Evolutionary conservation across 2,329 filamentous ascomycete species (phyloP).

Genomic region (Apiospora kogelbergensis): DNA sequence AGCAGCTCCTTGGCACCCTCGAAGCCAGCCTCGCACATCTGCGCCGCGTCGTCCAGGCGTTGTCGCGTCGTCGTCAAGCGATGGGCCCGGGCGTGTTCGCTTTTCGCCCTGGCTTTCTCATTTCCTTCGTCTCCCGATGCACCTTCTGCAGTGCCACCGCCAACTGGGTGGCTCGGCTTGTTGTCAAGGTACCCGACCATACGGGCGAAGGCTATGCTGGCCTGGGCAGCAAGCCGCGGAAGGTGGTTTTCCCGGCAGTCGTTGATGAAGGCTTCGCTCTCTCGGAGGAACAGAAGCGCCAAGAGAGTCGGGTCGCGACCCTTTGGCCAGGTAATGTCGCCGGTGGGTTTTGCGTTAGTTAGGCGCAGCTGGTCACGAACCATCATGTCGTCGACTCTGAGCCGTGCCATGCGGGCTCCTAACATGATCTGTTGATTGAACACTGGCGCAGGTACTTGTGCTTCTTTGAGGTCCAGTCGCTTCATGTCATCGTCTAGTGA

Average conservation of each 20-base stretch:
- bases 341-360: not conserved
- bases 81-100: not conserved
- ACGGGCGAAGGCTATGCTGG: not conserved
- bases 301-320: not conserved
- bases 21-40: constrained; percentile 43
- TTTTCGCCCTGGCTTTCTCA: not conserved
- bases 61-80: not conserved
- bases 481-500: constrained; percentile 15
- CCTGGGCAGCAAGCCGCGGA: not conserved
- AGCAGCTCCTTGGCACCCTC: constrained; percentile 47
- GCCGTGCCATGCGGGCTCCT: constrained; percentile 16
- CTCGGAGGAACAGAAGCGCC: not conserved
- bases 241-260: not conserved
- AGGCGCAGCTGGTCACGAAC: not conserved
- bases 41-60: not conserved
- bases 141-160: too few relatives aligned
- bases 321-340: not conserved
- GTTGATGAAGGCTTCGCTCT: not conserved
- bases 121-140: not conserved
- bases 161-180: fast-evolving
- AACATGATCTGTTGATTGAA: constrained; percentile 2
- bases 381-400: constrained; percentile 20
- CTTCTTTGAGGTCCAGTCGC: constrained; percentile 18
- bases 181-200: not conserved
- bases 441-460: constrained; percentile 24